Evolutionary conservation across 225 moss, liverwort and hornwort species (phyloP).

Genomic region (Marchantia polymorpha): DNA sequence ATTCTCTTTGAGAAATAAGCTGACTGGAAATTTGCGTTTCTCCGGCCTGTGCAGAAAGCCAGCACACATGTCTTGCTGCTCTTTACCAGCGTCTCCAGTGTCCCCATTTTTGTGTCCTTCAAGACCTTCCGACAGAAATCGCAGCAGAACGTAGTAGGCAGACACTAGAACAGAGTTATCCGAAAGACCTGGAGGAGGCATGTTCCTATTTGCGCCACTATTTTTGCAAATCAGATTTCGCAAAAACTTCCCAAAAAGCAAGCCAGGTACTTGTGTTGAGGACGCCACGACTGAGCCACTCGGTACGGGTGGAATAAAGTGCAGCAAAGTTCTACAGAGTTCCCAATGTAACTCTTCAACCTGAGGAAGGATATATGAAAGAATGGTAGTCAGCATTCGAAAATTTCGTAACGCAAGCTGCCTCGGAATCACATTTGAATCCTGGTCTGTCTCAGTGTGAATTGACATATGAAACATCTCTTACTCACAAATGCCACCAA

Average conservation of each 20-base stretch:
- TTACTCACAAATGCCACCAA: no score
- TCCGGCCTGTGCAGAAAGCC: conserved; percentile 90
- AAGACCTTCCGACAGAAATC: conserved; percentile 87
- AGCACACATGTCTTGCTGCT: conserved; percentile 47
- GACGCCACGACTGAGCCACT: conserved; percentile 35
- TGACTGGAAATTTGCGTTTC: conserved; percentile 78
- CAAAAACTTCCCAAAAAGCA: conserved; percentile 76
- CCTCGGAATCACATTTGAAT: no score
- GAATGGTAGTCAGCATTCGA: no score
- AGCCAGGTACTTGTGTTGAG: conserved; percentile 72
- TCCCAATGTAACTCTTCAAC: conserved; percentile 99
- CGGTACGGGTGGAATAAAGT: conserved; percentile 74
- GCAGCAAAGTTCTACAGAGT: conserved; percentile 78
- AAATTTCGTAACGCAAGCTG: no score
- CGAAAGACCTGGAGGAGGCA: conserved; percentile 95
- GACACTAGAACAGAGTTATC: conserved; percentile 99
- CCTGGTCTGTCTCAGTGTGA: no score
- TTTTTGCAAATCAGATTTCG: conserved; percentile 78
- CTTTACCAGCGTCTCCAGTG: conserved; percentile 54
- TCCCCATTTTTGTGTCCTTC: conserved; percentile 63
- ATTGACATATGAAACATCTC: no score
- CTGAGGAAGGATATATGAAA: conserved; percentile 29
- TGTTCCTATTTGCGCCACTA: conserved; percentile 83
- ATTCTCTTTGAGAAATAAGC: conserved; percentile 75
- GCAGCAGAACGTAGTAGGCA: conserved; percentile 81